phyloP scores from a whole-genome alignment of 345 rosid genomes.

The Euphorbia lathyris region DNA sequence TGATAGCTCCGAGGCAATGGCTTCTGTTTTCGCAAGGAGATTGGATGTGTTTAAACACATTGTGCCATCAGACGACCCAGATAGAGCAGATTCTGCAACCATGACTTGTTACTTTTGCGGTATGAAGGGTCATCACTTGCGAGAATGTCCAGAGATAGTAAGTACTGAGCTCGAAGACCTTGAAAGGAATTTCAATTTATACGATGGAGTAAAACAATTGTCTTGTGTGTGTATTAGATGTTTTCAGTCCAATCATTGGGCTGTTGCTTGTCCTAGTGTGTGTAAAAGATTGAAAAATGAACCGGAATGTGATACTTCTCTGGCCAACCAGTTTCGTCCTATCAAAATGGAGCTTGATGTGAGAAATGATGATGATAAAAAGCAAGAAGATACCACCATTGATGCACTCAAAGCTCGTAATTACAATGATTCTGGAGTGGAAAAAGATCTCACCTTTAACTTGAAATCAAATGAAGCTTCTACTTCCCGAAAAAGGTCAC shows the following conservation, averaged over 20 bases:
- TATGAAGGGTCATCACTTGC: constrained; percentile 53
- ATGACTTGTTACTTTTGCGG: constrained; percentile 76
- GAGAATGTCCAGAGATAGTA: constrained; percentile 57
- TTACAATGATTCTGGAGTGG: constrained; percentile 18
- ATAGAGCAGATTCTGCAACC: constrained; percentile 27
- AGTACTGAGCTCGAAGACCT: constrained; percentile 62
- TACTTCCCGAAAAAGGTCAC: constrained; percentile 15
- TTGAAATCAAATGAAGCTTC: constrained; percentile 22
- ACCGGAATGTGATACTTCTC: constrained; percentile 19
- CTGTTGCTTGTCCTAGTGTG: constrained; percentile 55
- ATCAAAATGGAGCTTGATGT: constrained; percentile 17
- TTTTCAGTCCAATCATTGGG: constrained; percentile 76
- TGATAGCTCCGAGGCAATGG: constrained; percentile 56
- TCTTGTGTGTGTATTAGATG: constrained; percentile 62
- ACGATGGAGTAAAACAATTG: constrained; percentile 34
- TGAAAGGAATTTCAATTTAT: constrained; percentile 35
- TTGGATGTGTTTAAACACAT: constrained; percentile 68
- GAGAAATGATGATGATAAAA: constrained; percentile 27
- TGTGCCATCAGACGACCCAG: constrained; percentile 31
- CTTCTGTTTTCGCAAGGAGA: constrained; percentile 64
- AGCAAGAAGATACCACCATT: constrained; percentile 8
- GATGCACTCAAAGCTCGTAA: constrained; percentile 8
- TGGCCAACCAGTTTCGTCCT: constrained; percentile 13
- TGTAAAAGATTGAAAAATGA: constrained; percentile 22
- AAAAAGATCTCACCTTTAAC: constrained; percentile 9